Base-by-base conservation (phyloP, 1,284 basidiomycete species). In the Stygiomarasmius scandens region DNA sequence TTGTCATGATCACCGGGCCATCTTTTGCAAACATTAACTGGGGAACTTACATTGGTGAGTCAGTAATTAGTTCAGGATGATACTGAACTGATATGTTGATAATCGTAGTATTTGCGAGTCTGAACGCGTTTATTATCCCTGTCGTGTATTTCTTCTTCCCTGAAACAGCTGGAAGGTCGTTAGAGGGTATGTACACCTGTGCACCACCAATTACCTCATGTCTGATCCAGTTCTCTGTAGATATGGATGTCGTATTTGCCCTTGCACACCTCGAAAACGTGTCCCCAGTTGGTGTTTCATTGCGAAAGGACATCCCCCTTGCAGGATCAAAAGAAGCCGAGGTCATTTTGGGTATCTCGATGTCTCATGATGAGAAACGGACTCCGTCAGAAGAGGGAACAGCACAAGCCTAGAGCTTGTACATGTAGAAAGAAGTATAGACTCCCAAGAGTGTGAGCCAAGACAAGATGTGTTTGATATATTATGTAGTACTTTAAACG, bases 201-300 rank as follows among this genome's bases (percentile, higher is more conserved):
- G 20, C 46, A 8, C 20, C 8, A 20, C 52, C 32, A 19, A 11
- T 25, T 38, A 8, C 1, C 55, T 22, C 38, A 34, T 53, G 43
- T 48, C 41, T 59, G 10, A 5, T 24, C 29, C 48, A 2, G 20
- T 32, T 63, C 55, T n/a, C 5, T 6, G 12, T 49, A 84, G 83
- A 86, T 59, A 85, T 84, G 83, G 84, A 86, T 62, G 78, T 85
- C 48, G 69, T 86, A n/a, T 85, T 86, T 66, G 84, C 82, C 1
- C 67, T 85, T 22, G 83, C 83, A 3, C 76, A 85, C 65, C 77
- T 77, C 54, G 82, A 85, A 61, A 78, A 78, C 2, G 76, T 84
- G 19, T 85, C 82, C 0, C 83, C 84, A 0, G 83, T 86, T 16
- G 61, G 65, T 23, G 82, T 86, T 5, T 84, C 83, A 1, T 68